Conservation (phyloP, 345 rosid species). For the Populus simonii region DNA sequence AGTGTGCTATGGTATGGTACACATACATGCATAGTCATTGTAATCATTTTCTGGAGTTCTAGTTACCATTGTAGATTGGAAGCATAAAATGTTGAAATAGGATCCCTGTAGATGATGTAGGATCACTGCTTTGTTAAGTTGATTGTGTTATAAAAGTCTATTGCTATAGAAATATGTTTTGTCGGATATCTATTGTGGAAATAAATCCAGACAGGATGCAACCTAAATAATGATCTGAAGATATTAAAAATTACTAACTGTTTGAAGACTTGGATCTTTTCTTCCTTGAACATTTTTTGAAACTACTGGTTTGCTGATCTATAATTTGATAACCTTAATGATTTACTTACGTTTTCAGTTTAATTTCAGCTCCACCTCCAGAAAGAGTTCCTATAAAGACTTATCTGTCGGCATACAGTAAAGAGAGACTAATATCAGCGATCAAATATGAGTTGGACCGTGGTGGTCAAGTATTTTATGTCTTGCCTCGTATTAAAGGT, state of each 20-base stretch:
- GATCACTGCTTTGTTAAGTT: neutral
- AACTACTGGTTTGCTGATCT: neutral
- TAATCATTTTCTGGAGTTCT: too few species aligned
- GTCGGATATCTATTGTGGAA: neutral
- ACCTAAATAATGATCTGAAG: conserved; percentile 5
- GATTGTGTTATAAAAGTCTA: neutral
- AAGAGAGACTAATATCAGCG: conserved; percentile 64
- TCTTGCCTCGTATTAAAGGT: conserved; percentile 96
- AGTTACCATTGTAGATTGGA: too few species aligned
- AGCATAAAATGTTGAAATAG: neutral
- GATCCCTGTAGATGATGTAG: neutral
- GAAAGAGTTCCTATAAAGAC: conserved; percentile 97
- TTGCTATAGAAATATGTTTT: neutral
- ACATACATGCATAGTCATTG: neutral
- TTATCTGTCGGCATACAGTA: conserved; percentile 61
- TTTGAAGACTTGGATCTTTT: neutral
- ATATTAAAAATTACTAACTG: neutral
- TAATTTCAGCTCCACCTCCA: conserved; percentile 94
- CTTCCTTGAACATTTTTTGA: neutral
- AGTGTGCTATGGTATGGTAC: neutral
- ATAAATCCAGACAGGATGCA: neutral
- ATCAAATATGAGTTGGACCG: conserved; percentile 79
- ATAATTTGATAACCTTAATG: conserved; percentile 4
- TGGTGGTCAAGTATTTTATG: conserved; percentile 92
- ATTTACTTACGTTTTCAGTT: conserved; percentile 43